Conservation (phyloP, 164 flowering plant genomes). For the Berberis thunbergii region DNA sequence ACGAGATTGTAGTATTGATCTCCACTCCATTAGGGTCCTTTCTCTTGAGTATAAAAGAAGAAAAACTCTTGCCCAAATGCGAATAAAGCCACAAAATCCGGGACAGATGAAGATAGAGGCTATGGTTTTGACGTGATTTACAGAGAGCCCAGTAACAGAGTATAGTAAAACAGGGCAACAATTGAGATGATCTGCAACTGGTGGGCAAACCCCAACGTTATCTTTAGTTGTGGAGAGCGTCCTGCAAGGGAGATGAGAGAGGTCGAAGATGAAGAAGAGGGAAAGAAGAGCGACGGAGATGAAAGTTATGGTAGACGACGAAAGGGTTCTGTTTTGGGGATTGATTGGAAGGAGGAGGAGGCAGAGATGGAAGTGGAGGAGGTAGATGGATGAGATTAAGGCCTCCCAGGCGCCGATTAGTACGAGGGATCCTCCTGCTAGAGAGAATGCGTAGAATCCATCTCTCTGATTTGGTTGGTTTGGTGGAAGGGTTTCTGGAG, state of each 20-base stretch:
- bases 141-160: slow-evolving; percentile 36
- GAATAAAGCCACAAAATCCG: slow-evolving; percentile 38
- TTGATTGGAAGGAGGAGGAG: slow-evolving; percentile 11
- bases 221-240: slow-evolving; percentile 34
- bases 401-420: slow-evolving; percentile 59
- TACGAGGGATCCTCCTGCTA: slow-evolving; percentile 50
- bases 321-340: slow-evolving; percentile 3
- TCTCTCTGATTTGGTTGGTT: neutral
- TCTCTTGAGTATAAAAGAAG: slow-evolving; percentile 54
- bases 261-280: slow-evolving; percentile 33
- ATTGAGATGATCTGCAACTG: slow-evolving; percentile 50
- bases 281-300: slow-evolving; percentile 27
- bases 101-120: slow-evolving; percentile 34
- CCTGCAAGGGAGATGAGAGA: slow-evolving; percentile 44
- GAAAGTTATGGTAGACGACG: slow-evolving; percentile 16
- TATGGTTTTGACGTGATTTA: slow-evolving; percentile 15
- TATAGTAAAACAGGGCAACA: slow-evolving; percentile 55
- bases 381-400: slow-evolving; percentile 18
- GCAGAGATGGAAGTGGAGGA: slow-evolving; percentile 4
- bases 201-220: too few species aligned
- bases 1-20: slow-evolving; percentile 73
- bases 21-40: slow-evolving; percentile 72
- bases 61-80: slow-evolving; percentile 76
- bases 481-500: neutral
- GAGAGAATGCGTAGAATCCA: slow-evolving; percentile 48